phyloP scores from a whole-genome alignment of 2,329 filamentous ascomycete genomes.

The Colletotrichum graminicola region DNA sequence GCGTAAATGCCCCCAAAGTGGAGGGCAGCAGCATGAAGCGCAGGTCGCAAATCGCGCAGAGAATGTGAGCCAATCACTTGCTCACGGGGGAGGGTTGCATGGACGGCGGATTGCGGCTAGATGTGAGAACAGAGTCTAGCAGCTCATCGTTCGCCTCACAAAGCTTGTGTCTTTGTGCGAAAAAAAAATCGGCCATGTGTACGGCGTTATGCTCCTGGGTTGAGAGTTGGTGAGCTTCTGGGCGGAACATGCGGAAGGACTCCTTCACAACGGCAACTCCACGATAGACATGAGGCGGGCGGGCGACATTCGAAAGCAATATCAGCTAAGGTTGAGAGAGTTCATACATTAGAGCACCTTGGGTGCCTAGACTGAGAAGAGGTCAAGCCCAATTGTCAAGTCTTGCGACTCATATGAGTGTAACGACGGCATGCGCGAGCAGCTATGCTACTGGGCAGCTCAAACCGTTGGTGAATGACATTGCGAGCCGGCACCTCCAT shows the following conservation, averaged over 20 bases:
- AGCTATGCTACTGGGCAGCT: not conserved
- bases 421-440: not conserved
- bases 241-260: not conserved
- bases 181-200: not conserved
- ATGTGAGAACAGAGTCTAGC: not conserved
- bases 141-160: not conserved
- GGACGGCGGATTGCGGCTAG: not conserved
- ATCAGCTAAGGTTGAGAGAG: not conserved
- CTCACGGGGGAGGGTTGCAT: constrained; percentile 11
- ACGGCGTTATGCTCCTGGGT: not conserved
- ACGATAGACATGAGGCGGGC: not conserved
- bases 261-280: not conserved
- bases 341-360: not conserved
- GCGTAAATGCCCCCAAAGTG: not conserved
- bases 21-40: not conserved
- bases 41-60: not conserved
- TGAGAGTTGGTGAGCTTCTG: not conserved
- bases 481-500: not conserved
- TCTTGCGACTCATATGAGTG: not conserved
- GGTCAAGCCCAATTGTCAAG: not conserved
- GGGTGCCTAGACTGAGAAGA: no score
- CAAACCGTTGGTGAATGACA: not conserved
- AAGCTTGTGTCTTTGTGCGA: not conserved
- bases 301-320: not conserved
- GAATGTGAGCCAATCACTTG: constrained; percentile 13